phyloP scores from a whole-genome alignment of 768 basidiomycete species.

The Trametes maxima region DNA sequence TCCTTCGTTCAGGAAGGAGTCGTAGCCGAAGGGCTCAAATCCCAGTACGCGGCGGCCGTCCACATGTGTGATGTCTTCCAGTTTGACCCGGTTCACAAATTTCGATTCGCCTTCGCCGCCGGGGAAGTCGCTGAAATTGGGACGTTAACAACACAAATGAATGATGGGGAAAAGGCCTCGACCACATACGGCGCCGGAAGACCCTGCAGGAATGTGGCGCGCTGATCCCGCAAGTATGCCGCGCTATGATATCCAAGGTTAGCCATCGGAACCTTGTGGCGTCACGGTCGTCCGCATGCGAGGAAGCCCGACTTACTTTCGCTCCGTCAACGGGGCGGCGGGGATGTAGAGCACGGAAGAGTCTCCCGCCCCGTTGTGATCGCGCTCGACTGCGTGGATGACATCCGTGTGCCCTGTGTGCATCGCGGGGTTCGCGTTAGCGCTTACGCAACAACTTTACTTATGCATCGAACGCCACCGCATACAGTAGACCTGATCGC shows the following conservation, averaged over 20 bases:
- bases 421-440: not conserved
- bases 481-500: constrained; percentile 73
- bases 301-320: constrained; percentile 35
- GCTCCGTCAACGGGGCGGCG: constrained; percentile 64
- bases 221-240: constrained; percentile 64
- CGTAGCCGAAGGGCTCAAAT: constrained; percentile 39
- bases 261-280: not conserved
- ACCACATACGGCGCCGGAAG: constrained; percentile 54
- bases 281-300: no score
- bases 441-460: not conserved
- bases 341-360: constrained; percentile 81
- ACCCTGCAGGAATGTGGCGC: constrained; percentile 57
- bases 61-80: constrained; percentile 39
- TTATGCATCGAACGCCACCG: not conserved
- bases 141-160: constrained; percentile 23
- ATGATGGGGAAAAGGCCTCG: constrained; percentile 20
- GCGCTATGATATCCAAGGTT: constrained; percentile 35
- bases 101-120: constrained; percentile 44
- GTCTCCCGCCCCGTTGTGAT: constrained; percentile 55
- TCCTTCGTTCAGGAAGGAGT: constrained; percentile 4
- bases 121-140: constrained; percentile 53
- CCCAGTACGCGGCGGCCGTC: constrained; percentile 47
- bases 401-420: constrained; percentile 39
- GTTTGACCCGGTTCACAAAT: constrained; percentile 41
- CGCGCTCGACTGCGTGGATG: constrained; percentile 49